phyloP scores from a whole-genome alignment of 768 basidiomycete genomes.

The Mrakia gelida region DNA sequence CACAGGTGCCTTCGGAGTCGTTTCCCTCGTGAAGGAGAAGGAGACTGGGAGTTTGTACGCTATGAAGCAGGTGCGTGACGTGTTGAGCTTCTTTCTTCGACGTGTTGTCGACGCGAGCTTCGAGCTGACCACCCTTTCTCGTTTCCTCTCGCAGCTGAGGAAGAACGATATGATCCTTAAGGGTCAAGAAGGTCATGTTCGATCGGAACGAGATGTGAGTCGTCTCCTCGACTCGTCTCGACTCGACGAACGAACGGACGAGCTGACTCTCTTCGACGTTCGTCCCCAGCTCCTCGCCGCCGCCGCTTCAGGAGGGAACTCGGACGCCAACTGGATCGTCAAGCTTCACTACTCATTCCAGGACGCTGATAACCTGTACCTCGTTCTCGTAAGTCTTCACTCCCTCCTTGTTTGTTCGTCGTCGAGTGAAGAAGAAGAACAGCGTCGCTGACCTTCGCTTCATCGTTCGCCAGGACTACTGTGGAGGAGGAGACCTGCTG shows the following conservation, averaged over 20 bases:
- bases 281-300: conserved; percentile 77
- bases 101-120: neutral
- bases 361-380: conserved; percentile 89
- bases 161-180: conserved; percentile 39
- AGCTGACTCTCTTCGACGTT: conserved; percentile 57
- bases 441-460: neutral
- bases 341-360: conserved; percentile 86
- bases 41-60: conserved; percentile 76
- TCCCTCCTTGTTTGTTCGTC: neutral
- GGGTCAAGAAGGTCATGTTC: conserved; percentile 64
- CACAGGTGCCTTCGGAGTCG: conserved; percentile 90
- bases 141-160: conserved; percentile 35
- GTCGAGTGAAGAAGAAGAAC: too few relatives aligned
- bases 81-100: neutral
- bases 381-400: conserved; percentile 57
- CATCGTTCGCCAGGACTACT: conserved; percentile 63
- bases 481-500: conserved; percentile 94
- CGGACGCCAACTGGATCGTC: conserved; percentile 87
- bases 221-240: neutral
- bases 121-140: neutral
- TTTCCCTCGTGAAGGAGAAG: conserved; percentile 81
- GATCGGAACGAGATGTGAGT: conserved; percentile 26
- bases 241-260: too few relatives aligned
- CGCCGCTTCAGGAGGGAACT: conserved; percentile 68
- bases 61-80: conserved; percentile 82